phyloP scores from a whole-genome alignment of 345 rosid genomes.

The Mangifera indica region DNA sequence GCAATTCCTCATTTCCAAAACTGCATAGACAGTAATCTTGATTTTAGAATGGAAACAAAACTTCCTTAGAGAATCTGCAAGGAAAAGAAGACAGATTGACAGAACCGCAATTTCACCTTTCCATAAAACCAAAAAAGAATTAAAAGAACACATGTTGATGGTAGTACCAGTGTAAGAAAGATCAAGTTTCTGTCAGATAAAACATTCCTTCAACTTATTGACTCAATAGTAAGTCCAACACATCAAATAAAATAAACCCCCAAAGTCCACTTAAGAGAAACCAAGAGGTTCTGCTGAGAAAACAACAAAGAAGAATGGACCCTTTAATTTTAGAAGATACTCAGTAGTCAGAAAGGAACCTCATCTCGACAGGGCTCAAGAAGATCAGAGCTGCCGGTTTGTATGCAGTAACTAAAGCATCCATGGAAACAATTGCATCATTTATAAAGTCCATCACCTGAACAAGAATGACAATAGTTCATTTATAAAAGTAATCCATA shows the following conservation, averaged over 20 bases:
- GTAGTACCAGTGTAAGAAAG: not conserved
- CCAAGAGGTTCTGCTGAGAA: not conserved
- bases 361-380: conserved; percentile 66
- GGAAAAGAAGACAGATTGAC: not conserved
- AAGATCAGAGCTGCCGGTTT: conserved; percentile 66
- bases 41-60: conserved; percentile 17
- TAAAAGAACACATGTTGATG: not conserved
- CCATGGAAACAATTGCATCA: conserved; percentile 90
- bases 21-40: conserved; percentile 44
- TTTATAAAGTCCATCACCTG: conserved; percentile 98
- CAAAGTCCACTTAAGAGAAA: not conserved
- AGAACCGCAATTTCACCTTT: not conserved
- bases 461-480: not conserved
- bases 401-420: conserved; percentile 68
- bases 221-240: not conserved
- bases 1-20: conserved; percentile 75
- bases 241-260: not conserved
- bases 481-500: conserved; percentile 1
- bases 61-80: not conserved
- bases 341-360: conserved; percentile 42
- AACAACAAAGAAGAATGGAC: not conserved
- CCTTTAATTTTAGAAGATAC: conserved; percentile 4
- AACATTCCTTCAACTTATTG: not conserved
- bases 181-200: not conserved
- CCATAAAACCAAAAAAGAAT: not conserved